phyloP scores from a whole-genome alignment of 2,329 filamentous ascomycete genomes.

The Neonectria magnoliae region DNA sequence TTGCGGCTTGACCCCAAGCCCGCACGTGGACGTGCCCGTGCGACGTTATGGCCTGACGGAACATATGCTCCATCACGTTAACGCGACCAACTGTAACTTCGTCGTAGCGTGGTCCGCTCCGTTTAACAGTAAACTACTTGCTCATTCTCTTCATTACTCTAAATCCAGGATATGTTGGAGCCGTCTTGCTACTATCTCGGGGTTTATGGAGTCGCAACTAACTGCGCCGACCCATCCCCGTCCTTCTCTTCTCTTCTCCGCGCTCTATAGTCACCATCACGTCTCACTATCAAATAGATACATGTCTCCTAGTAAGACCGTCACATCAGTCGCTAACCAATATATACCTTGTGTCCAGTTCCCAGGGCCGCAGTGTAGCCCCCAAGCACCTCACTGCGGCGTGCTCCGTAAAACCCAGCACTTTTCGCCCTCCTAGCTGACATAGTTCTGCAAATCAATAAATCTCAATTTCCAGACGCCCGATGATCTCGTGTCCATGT shows the following conservation, averaged over 20 bases:
- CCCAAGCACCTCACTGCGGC: background rate
- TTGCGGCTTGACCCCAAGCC: background rate
- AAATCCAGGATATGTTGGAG: background rate
- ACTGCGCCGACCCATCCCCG: too few species aligned
- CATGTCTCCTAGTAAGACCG: background rate
- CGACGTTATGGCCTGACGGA: background rate
- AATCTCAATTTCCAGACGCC: conserved; percentile 8
- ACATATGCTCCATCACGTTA: background rate
- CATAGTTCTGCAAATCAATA: background rate
- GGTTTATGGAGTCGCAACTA: background rate
- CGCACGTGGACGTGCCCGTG: background rate
- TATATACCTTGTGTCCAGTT: background rate
- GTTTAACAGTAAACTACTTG: background rate
- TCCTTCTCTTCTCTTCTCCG: background rate
- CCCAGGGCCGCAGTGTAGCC: background rate
- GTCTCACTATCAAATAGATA: background rate
- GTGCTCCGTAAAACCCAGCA: background rate
- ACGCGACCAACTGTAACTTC: background rate
- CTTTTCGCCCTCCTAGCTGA: background rate
- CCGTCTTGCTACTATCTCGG: background rate
- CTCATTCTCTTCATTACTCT: background rate
- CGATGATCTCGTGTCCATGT: conserved; percentile 4
- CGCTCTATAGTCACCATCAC: background rate
- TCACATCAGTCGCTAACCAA: background rate
- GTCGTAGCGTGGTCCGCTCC: background rate